phyloP scores from a whole-genome alignment of 306 rosid genomes.

The Pyrus pyrifolia region DNA sequence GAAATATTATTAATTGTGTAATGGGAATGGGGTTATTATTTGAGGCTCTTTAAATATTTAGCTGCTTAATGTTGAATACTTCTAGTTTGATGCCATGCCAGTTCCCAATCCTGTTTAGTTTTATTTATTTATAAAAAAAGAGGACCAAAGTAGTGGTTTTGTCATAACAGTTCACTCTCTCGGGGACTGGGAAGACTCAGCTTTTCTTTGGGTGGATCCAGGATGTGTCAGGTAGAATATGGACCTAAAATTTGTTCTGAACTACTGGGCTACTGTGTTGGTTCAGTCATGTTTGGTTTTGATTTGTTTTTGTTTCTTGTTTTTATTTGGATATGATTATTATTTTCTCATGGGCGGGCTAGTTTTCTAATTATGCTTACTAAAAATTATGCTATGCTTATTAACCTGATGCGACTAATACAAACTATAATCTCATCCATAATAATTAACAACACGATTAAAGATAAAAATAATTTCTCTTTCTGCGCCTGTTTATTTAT shows the following conservation, averaged over 20 bases:
- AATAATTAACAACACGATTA: background rate
- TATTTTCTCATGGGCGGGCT: background rate
- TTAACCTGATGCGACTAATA: background rate
- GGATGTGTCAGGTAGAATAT: too few relatives aligned
- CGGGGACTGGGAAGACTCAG: too few relatives aligned
- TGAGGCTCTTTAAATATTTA: background rate
- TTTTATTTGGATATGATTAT: background rate
- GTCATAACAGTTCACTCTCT: too few relatives aligned
- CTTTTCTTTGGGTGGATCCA: too few relatives aligned
- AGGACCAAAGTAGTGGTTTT: too few relatives aligned
- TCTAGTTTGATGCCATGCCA: too few relatives aligned
- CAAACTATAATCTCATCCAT: background rate
- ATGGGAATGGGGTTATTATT: background rate
- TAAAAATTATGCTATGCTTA: background rate
- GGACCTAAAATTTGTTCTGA: fast-evolving
- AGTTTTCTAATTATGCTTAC: background rate
- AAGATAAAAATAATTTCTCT: background rate
- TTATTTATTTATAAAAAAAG: too few relatives aligned
- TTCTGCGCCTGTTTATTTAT: too few relatives aligned
- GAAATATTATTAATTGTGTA: background rate
- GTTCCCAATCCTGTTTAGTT: too few relatives aligned
- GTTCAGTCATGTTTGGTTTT: too few relatives aligned
- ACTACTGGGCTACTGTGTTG: too few relatives aligned
- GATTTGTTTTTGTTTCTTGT: background rate
- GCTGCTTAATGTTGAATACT: background rate